Percentiles rank a stretch among this genome's conserved stretches.
phyloP scores from a whole-genome alignment of 768 basidiomycete species.

The Mycena alexandri region DNA sequence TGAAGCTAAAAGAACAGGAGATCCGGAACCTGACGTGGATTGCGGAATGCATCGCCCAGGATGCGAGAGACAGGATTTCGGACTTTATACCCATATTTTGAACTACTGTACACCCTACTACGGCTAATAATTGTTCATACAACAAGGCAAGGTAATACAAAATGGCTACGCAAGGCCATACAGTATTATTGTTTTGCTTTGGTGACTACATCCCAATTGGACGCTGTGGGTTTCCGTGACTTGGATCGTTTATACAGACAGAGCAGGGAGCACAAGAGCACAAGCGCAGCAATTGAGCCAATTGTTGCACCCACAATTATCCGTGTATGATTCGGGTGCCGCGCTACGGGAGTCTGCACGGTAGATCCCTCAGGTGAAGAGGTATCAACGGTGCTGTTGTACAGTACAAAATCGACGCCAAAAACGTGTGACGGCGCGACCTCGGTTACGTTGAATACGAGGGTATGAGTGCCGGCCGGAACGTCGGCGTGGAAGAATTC shows the following conservation, averaged over 20 bases:
- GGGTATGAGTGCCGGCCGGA: conserved; percentile 51
- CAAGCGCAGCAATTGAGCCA: conserved; percentile 10
- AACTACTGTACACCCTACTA: conserved; percentile 42
- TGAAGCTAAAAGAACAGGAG: conserved; percentile 94
- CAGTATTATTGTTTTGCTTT: conserved; percentile 6
- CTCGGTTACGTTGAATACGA: conserved; percentile 53
- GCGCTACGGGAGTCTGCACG: not conserved
- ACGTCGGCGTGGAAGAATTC: conserved; percentile 52
- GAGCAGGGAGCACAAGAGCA: conserved; percentile 12
- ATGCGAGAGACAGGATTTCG: conserved; percentile 94
- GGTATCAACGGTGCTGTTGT: conserved; percentile 50
- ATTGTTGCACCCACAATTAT: conserved; percentile 25
- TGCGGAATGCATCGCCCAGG: conserved; percentile 98
- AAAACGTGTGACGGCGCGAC: conserved; percentile 47
- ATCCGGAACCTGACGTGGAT: conserved; percentile 93
- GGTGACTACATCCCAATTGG: conserved; percentile 4
- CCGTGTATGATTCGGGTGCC: conserved; percentile 10
- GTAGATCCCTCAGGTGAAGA: conserved; percentile 26
- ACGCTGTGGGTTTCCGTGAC: conserved; percentile 2
- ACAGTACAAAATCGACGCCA: conserved; percentile 56
- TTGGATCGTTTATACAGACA: conserved; percentile 1
- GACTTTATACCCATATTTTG: conserved; percentile 94
- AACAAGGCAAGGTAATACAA: not conserved
- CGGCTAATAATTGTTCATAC: conserved; percentile 15
- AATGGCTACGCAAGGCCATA: not conserved